Conservation (phyloP, 2,329 filamentous ascomycete species). For the Fusarium circinatum region DNA sequence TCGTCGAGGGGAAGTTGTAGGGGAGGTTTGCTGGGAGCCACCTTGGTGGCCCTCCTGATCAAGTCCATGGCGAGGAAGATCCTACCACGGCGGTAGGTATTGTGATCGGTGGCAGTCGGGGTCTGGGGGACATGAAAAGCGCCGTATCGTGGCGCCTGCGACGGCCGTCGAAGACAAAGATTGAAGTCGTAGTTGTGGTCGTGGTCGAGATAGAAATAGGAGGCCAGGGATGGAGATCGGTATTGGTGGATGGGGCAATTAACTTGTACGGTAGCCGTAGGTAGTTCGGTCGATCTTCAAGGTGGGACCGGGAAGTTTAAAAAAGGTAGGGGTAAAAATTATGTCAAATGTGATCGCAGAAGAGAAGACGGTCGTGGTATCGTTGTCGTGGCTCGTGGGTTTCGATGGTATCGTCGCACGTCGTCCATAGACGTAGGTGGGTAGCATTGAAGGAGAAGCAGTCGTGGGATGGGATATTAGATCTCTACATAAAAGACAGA, state of each 20-base stretch:
- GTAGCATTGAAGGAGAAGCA: conserved; percentile 4
- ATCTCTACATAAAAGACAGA: conserved; percentile 22
- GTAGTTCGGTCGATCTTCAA: conserved; percentile 25
- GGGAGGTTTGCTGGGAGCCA: conserved; percentile 56
- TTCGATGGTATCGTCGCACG: conserved; percentile 13
- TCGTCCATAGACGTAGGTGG: conserved; percentile 22
- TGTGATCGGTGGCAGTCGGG: conserved; percentile 45
- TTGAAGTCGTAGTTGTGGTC: background rate
- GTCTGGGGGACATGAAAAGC: conserved; percentile 41
- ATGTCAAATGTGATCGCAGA: conserved; percentile 14
- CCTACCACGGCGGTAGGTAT: conserved; percentile 55
- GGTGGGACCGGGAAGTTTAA: conserved; percentile 8
- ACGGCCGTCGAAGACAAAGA: conserved; percentile 20
- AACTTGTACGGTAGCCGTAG: conserved; percentile 4
- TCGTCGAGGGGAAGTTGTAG: conserved; percentile 61
- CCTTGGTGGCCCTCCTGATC: conserved; percentile 64
- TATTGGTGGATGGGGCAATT: conserved; percentile 16
- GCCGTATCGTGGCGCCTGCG: conserved; percentile 43
- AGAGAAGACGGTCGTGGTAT: conserved; percentile 27
- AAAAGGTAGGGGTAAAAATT: background rate
- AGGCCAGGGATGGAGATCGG: conserved; percentile 15
- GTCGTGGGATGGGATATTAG: conserved; percentile 25
- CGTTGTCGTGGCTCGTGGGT: conserved; percentile 34
- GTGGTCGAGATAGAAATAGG: conserved; percentile 12
- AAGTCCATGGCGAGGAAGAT: conserved; percentile 62